Base-by-base conservation (phyloP, 805 yeast species). In the Yarrowia sp. region DNA sequence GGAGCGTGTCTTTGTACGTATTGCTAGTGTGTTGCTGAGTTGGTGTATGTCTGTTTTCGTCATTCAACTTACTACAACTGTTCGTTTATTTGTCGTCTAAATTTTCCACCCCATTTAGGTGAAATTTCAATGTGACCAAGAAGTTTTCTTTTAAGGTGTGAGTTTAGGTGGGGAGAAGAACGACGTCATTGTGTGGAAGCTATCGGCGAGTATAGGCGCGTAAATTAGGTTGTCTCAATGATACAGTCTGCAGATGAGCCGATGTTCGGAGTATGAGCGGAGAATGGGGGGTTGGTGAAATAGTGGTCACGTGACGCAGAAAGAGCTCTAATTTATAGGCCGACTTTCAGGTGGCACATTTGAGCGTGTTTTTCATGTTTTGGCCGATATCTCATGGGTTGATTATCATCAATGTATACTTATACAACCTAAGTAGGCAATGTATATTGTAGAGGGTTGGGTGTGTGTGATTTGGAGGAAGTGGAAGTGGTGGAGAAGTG, bases 111-210 rank as follows among this genome's bases (percentile, higher is more conserved):
- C 3, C 0, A 12, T 12, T 19, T 44, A 19, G 49, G 15, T 44
- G 36, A 24, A 47, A n/a, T 24, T 24, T 24, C 30, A 24, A 24
- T 24, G 7, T 24, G 9, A 17, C 10, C 20, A 34, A n/a, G 40
- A 49, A 49, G 34, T 34, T 50, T 34, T 47, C 34, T 30, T 34
- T 34, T 50, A n/a, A 50, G 24, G 55, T 50, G 17, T 50, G 55
- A 50, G 55, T 50, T 50, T 50, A 34, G 40, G 55, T 50, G 55
- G 55, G 40, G 38, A n/a, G 38, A 30, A 15, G 24, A 17, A 33
- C 3, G 30, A 24, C n/a, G 40, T 17, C 55, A 34, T 50, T 50
- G 55, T 50, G 38, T 8, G 50, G 50, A 46, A 34, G 15, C 50
- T 46, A 30, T 30, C 52, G n/a, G 10, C 24, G 10, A 20, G n/a